These are phyloP conservation scores for Lunularia cruciata DNA, from an alignment of 225 moss, liverwort and hornwort species.

Conservation along the genomic window DNA sequence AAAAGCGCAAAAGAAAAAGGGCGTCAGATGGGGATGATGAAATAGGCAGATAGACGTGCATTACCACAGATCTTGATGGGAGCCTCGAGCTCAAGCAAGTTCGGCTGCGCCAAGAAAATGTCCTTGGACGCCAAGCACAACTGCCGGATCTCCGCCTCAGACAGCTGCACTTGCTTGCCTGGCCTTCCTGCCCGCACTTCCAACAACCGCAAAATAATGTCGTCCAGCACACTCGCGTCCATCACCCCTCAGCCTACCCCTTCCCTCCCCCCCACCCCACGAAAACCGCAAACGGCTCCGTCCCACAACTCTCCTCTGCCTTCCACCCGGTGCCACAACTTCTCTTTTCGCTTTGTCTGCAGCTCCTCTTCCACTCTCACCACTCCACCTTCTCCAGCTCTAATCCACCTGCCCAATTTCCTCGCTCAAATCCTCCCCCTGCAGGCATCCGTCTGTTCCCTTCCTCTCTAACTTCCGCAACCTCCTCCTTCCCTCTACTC, in stretches of 20 bases:
- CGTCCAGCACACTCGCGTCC: slow-evolving; percentile 85
- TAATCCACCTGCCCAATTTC: slow-evolving; percentile 19
- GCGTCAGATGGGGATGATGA: no score
- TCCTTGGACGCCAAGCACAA: slow-evolving; percentile 91
- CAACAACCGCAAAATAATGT: slow-evolving; percentile 88
- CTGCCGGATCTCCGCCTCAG: slow-evolving; percentile 93
- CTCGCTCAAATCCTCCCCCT: slow-evolving; percentile 17
- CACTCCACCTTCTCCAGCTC: slow-evolving; percentile 7
- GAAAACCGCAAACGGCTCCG: slow-evolving; percentile 33
- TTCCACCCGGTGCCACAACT: slow-evolving; percentile 14
- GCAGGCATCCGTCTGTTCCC: slow-evolving; percentile 19
- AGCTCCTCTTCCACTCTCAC: slow-evolving; percentile 8
- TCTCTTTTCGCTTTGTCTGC: slow-evolving; percentile 1
- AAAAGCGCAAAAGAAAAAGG: no score
- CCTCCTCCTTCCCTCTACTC: neutral
- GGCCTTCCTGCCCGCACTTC: slow-evolving; percentile 86
- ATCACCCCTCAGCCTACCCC: slow-evolving; percentile 56
- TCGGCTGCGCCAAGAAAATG: slow-evolving; percentile 93
- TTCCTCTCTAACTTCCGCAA: slow-evolving; percentile 17
- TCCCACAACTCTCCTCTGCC: slow-evolving; percentile 26
- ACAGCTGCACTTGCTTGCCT: slow-evolving; percentile 97
- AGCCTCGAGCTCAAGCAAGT: slow-evolving; percentile 98
- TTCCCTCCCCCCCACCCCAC: slow-evolving; percentile 25
- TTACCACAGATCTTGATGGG: slow-evolving; percentile 99
- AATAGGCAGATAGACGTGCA: no score